Evolutionary conservation across 2,329 filamentous ascomycete genomes (phyloP).

Genomic region (Apiospora aurea): DNA sequence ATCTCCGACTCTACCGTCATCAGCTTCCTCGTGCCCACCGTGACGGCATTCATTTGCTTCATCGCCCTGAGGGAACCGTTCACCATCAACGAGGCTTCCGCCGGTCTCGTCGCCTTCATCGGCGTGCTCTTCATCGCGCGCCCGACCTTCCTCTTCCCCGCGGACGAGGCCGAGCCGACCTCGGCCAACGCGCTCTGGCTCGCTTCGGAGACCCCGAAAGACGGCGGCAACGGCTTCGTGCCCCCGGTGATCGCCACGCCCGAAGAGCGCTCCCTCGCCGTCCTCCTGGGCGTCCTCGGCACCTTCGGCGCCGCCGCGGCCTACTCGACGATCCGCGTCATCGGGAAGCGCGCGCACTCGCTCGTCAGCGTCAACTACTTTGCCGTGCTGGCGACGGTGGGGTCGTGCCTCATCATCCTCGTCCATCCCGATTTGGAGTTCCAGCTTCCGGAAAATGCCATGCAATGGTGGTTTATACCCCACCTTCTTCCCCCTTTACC

Average conservation of each 20-base stretch:
- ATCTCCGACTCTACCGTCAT: constrained; percentile 82
- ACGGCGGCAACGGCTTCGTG: constrained; percentile 28
- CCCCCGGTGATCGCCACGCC: constrained; percentile 51
- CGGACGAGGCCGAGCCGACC: neutral
- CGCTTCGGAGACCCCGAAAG: constrained; percentile 21
- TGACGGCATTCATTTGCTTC: constrained; percentile 72
- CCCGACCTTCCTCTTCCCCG: constrained; percentile 64
- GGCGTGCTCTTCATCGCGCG: constrained; percentile 81
- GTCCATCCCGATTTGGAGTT: constrained; percentile 50
- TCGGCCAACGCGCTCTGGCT: constrained; percentile 25
- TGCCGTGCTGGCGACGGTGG: constrained; percentile 68
- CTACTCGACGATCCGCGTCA: constrained; percentile 76
- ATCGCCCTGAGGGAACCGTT: constrained; percentile 69
- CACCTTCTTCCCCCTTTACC: neutral
- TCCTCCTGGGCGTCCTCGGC: constrained; percentile 71
- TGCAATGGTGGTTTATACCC: constrained; percentile 53
- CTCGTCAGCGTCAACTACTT: constrained; percentile 84
- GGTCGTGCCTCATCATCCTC: constrained; percentile 67
- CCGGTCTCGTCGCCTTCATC: constrained; percentile 71
- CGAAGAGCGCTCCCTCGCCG: constrained; percentile 69
- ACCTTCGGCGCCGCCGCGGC: constrained; percentile 73
- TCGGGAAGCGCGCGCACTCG: constrained; percentile 77
- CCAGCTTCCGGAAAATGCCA: constrained; percentile 40
- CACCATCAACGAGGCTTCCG: constrained; percentile 72
- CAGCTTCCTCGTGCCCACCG: constrained; percentile 77